Evolutionary conservation across 2,329 filamentous ascomycete genomes (phyloP).

Genomic region (Albifimbria verrucaria): DNA sequence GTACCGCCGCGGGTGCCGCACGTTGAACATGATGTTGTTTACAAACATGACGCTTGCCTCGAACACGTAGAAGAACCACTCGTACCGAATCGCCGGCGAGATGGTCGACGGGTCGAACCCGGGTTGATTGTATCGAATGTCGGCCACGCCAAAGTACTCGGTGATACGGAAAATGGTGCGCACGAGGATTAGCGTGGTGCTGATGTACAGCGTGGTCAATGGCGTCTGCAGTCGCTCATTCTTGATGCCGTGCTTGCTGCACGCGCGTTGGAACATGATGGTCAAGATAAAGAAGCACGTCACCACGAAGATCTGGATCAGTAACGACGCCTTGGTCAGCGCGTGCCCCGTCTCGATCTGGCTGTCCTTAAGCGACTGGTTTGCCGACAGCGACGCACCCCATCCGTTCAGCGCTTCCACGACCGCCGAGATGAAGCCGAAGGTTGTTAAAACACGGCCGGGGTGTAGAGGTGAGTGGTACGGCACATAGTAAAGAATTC

Average conservation of each 20-base stretch:
- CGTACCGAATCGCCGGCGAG: constrained; percentile 48
- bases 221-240: constrained; percentile 28
- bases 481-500: constrained; percentile 35
- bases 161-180: constrained; percentile 56
- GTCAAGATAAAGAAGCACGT: constrained; percentile 46
- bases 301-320: constrained; percentile 54
- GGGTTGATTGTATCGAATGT: constrained; percentile 33
- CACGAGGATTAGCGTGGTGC: constrained; percentile 43
- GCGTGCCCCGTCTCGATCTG: constrained; percentile 38
- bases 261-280: constrained; percentile 44
- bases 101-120: constrained; percentile 32
- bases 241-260: constrained; percentile 30
- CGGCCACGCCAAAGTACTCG: constrained; percentile 54
- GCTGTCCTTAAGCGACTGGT: constrained; percentile 34
- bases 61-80: constrained; percentile 59
- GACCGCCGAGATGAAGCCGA: constrained; percentile 41
- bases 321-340: constrained; percentile 47
- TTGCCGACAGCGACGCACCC: constrained; percentile 46
- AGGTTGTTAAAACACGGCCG: constrained; percentile 38
- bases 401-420: constrained; percentile 46
- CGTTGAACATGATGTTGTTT: constrained; percentile 48
- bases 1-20: constrained; percentile 47
- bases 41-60: constrained; percentile 50
- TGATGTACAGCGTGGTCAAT: constrained; percentile 49
- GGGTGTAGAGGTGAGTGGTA: constrained; percentile 49